Evolutionary conservation across 2,329 filamentous ascomycete species (phyloP).

Genomic region (Colletotrichum graminicola): DNA sequence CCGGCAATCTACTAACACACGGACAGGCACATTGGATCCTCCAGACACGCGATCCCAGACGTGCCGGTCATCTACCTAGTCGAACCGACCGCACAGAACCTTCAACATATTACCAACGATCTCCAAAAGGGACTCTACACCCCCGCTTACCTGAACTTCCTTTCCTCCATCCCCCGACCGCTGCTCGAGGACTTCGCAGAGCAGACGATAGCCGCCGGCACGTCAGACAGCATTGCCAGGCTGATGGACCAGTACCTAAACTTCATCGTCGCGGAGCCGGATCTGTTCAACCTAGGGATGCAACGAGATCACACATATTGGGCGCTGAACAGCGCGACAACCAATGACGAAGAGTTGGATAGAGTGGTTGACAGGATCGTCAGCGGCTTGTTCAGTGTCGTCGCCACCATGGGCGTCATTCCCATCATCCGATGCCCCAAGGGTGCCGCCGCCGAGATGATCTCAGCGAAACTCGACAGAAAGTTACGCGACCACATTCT

Average conservation of each 20-base stretch:
- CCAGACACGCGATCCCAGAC: constrained; percentile 91
- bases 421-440: constrained; percentile 96
- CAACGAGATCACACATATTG: constrained; percentile 86
- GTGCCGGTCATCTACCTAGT: constrained; percentile 97
- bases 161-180: constrained; percentile 90
- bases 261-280: constrained; percentile 95
- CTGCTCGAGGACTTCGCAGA: constrained; percentile 95
- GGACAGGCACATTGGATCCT: constrained; percentile 80
- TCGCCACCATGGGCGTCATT: constrained; percentile 98
- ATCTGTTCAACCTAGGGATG: constrained; percentile 94
- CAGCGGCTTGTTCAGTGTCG: constrained; percentile 95
- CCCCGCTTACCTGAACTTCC: constrained; percentile 96
- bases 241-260: constrained; percentile 98
- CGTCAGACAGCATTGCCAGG: constrained; percentile 90
- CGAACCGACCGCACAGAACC: constrained; percentile 85
- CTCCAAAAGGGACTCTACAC: constrained; percentile 90
- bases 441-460: constrained; percentile 92
- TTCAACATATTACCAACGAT: constrained; percentile 86
- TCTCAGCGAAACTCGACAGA: constrained; percentile 91
- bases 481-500: constrained; percentile 96
- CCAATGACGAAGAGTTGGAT: constrained; percentile 91
- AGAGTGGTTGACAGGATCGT: constrained; percentile 90
- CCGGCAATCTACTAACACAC: constrained; percentile 44
- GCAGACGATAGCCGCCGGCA: constrained; percentile 85
- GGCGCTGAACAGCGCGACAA: constrained; percentile 94